Base-by-base conservation (phyloP, 148 eudicot species). In the Oxyria digyna region DNA sequence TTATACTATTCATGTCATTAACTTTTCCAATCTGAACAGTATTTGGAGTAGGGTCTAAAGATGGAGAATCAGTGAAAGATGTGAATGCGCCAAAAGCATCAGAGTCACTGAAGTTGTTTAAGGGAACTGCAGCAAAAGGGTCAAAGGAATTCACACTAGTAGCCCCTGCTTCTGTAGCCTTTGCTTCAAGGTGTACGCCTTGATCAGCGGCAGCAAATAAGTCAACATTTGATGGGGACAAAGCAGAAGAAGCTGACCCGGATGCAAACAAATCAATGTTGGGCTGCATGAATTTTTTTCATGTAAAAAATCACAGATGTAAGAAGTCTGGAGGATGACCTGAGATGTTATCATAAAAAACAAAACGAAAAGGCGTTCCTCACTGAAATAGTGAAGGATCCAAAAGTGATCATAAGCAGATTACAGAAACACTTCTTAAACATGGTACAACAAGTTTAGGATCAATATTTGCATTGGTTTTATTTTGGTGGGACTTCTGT, bases 111-210 rank as follows among this genome's bases (percentile, higher is more conserved):
- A 86, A 90, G 74, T 74, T 86, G 84, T 81, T 84, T 45, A 87
- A 67, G 24, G 97, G 87, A 71, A 90, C 85, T 7, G 86, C 80
- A 50, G 92, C 96, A 81, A 94, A 94, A 15, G 97, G 96, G 81
- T 94, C 98, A 72, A 78, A 77, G 45, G 75, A 72, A 62, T 72
- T 83, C 21, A 67, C 62, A 62, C 73, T 75, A 27, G 68, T 63
- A 46, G 81, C 64, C 59, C 73, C 88, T 33, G 81, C 37, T 69
- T 74, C 78, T 33, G 81, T 63, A 59, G 85, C 46, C 62, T 77
- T 85, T 74, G 55, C 69, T 80, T 76, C 89, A 41, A 79, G 79
- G 65, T 78, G 82, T 40, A 72, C 73, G 49, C 68, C 75, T 26
- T 84, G 80, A 72, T 81, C 83, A 45, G 98, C 76, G 41, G 87